These are phyloP conservation scores for Mallotus repandus DNA, from an alignment of 441 rosid species.

Conservation along the genomic window DNA sequence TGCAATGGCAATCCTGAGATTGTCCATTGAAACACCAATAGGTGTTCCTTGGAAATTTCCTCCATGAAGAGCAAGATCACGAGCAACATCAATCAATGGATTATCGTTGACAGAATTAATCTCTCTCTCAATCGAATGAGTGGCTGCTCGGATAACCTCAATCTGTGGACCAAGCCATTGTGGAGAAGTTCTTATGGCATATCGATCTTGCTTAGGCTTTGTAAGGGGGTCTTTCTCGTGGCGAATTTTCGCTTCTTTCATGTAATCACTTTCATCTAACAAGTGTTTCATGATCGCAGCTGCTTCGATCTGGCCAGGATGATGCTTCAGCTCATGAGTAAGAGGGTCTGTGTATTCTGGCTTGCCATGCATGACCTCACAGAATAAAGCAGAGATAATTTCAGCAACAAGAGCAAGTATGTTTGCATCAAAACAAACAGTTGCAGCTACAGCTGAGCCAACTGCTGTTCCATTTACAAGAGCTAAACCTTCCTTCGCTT, in stretches of 20 bases:
- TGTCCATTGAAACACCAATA: slow-evolving; percentile 43
- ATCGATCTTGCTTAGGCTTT: slow-evolving; percentile 55
- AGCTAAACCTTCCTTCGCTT: slow-evolving; percentile 45
- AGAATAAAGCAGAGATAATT: slow-evolving; percentile 52
- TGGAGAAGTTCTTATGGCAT: slow-evolving; percentile 53
- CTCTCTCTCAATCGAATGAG: slow-evolving; percentile 51
- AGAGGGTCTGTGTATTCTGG: slow-evolving; percentile 36
- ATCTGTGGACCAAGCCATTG: slow-evolving; percentile 60
- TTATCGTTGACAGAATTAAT: slow-evolving; percentile 42
- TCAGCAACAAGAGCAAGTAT: slow-evolving; percentile 47
- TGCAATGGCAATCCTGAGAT: slow-evolving; percentile 39
- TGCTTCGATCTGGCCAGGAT: slow-evolving; percentile 44
- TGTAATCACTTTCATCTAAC: slow-evolving; percentile 48
- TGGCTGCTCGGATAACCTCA: slow-evolving; percentile 52
- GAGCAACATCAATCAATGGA: slow-evolving; percentile 34
- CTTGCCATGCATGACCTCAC: slow-evolving; percentile 63
- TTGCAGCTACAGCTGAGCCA: slow-evolving; percentile 44
- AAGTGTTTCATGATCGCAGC: slow-evolving; percentile 39
- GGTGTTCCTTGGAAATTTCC: slow-evolving; percentile 54
- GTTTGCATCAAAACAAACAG: slow-evolving; percentile 49
- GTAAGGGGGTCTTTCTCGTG: slow-evolving; percentile 47
- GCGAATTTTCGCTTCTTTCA: slow-evolving; percentile 44
- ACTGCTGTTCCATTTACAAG: slow-evolving; percentile 46
- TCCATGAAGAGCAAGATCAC: slow-evolving; percentile 40
- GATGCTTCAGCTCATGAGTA: slow-evolving; percentile 44